These are phyloP conservation scores for Phytophthora chlamydospora DNA, from an alignment of 352 stramenopile genomes.

Conservation along the genomic window DNA sequence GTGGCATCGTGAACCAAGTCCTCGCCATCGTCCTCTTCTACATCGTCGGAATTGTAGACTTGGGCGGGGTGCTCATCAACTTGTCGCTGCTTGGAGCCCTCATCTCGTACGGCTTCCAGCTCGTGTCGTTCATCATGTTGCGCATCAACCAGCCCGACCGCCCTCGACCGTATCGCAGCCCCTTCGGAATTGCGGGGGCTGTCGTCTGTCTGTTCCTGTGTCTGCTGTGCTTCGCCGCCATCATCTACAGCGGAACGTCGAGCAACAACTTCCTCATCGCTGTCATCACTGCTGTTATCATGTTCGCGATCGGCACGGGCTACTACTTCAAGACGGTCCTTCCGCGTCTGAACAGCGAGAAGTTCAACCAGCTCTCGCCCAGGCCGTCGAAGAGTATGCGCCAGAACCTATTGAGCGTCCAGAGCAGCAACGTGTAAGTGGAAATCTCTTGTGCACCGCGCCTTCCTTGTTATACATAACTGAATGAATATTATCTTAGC, in stretches of 20 bases:
- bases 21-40: conserved; percentile 63
- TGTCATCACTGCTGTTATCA: conserved; percentile 50
- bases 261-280: conserved; percentile 65
- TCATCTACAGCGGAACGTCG: conserved; percentile 66
- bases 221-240: conserved; percentile 51
- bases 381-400: conserved; percentile 33
- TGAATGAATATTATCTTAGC: not conserved
- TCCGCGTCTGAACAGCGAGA: conserved; percentile 30
- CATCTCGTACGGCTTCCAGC: conserved; percentile 72
- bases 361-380: conserved; percentile 24
- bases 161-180: conserved; percentile 57
- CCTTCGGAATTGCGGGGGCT: conserved; percentile 60
- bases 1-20: conserved; percentile 42
- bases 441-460: too few relatives aligned
- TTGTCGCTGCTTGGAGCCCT: conserved; percentile 62
- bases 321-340: conserved; percentile 50
- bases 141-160: conserved; percentile 55
- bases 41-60: conserved; percentile 58
- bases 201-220: conserved; percentile 57
- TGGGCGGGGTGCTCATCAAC: conserved; percentile 74
- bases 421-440: conserved; percentile 27
- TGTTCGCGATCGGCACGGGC: conserved; percentile 51
- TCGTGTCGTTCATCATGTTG: conserved; percentile 66
- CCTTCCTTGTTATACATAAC: too few relatives aligned
- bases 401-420: conserved; percentile 37